Conservation (phyloP, 495 filamentous ascomycete species). For the Collariella sp. region DNA sequence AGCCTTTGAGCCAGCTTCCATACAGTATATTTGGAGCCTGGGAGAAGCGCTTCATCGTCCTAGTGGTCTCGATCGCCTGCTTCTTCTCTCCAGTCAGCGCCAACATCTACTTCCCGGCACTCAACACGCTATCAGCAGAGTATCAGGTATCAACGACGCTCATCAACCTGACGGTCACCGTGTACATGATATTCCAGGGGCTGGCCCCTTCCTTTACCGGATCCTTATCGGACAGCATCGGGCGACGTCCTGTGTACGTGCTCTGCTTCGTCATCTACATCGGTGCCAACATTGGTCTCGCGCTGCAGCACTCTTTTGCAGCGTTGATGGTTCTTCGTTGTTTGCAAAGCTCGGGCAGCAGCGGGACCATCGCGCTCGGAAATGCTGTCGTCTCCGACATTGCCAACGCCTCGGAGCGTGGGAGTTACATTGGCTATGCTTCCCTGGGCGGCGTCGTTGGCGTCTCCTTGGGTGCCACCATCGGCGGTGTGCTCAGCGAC, state of each 20-base stretch:
- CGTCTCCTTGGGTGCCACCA: conserved; percentile 21
- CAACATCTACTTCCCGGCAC: conserved; percentile 63
- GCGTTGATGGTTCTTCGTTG: conserved; percentile 46
- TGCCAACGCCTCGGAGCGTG: conserved; percentile 43
- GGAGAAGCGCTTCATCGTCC: conserved; percentile 54
- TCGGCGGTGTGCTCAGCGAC: conserved; percentile 51
- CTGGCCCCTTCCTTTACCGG: conserved; percentile 50
- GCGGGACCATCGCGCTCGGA: conserved; percentile 44
- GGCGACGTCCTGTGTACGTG: conserved; percentile 49
- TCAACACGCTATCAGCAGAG: conserved; percentile 46
- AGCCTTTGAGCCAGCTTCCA: background rate
- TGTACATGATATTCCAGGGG: conserved; percentile 53
- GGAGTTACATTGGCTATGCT: conserved; percentile 37
- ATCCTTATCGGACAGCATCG: conserved; percentile 45
- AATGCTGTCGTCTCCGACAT: conserved; percentile 50
- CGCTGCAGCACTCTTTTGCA: conserved; percentile 41
- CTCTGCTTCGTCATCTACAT: conserved; percentile 48
- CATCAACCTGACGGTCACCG: conserved; percentile 57
- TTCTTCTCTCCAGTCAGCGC: conserved; percentile 66
- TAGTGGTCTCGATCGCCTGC: conserved; percentile 49
- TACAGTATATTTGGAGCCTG: conserved; percentile 49
- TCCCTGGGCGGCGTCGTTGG: conserved; percentile 34
- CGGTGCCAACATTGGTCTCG: conserved; percentile 48
- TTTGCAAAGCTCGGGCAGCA: conserved; percentile 48
- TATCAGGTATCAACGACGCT: conserved; percentile 44